These are phyloP conservation scores for Trametes pubescens DNA, from an alignment of 1,284 basidiomycete genomes.

Conservation along the genomic window DNA sequence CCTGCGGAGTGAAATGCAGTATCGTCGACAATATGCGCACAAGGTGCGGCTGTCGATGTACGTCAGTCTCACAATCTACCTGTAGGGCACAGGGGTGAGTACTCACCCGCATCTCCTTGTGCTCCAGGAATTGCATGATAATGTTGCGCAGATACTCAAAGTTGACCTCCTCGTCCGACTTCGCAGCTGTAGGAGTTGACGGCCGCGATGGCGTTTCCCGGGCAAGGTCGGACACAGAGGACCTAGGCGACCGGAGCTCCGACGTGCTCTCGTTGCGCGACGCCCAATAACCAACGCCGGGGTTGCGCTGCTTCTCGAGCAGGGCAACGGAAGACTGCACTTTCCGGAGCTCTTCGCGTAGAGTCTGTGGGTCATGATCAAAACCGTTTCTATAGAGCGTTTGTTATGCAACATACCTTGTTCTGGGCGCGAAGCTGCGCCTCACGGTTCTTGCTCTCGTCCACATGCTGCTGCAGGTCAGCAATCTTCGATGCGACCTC, in stretches of 20 bases:
- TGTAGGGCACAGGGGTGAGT: constrained; percentile 17
- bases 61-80: neutral
- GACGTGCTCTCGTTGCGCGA: constrained; percentile 51
- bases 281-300: constrained; percentile 94
- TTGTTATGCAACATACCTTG: constrained; percentile 59
- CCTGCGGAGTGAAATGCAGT: constrained; percentile 92
- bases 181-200: constrained; percentile 44
- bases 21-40: constrained; percentile 91
- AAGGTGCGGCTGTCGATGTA: constrained; percentile 75
- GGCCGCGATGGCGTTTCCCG: constrained; percentile 51
- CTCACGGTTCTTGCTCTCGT: constrained; percentile 73
- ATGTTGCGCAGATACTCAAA: constrained; percentile 96
- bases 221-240: constrained; percentile 54
- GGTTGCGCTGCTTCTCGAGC: constrained; percentile 89
- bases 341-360: constrained; percentile 92
- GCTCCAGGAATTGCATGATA: constrained; percentile 91
- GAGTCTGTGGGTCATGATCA: constrained; percentile 56
- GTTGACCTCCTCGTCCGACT: constrained; percentile 89
- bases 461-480: constrained; percentile 62
- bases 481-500: constrained; percentile 56
- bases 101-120: constrained; percentile 87
- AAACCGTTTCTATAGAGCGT: neutral
- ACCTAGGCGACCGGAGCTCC: constrained; percentile 56
- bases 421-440: constrained; percentile 72
- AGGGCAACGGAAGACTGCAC: constrained; percentile 90